A percentile compares a stretch with the other conserved stretches of the same genome.
These are phyloP conservation scores for Fusarium sp. DNA, from an alignment of 2,329 filamentous ascomycete genomes.

Conservation along the genomic window DNA sequence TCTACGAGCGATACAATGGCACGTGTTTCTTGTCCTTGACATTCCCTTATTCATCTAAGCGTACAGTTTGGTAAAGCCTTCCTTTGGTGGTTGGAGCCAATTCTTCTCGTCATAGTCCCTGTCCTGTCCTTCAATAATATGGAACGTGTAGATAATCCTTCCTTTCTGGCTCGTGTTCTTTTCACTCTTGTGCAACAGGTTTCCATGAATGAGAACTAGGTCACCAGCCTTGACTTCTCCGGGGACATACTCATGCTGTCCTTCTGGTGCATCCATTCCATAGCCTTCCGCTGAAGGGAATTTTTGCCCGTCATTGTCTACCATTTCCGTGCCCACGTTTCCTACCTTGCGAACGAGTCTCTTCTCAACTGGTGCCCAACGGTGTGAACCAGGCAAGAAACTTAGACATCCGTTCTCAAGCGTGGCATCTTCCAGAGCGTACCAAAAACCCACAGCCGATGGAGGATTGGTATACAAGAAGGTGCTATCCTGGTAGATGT, in stretches of 20 bases:
- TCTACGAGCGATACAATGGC: conserved; percentile 10
- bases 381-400: conserved; percentile 86
- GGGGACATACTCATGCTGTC: conserved; percentile 71
- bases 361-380: conserved; percentile 75
- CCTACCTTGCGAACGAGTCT: conserved; percentile 78
- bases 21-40: not conserved
- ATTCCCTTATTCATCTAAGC: conserved; percentile 40
- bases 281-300: conserved; percentile 70
- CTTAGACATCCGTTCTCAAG: conserved; percentile 88
- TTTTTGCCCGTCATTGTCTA: conserved; percentile 72
- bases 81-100: conserved; percentile 88
- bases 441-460: conserved; percentile 95
- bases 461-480: conserved; percentile 93
- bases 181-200: conserved; percentile 95
- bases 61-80: conserved; percentile 81
- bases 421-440: conserved; percentile 93
- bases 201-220: conserved; percentile 94
- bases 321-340: conserved; percentile 74
- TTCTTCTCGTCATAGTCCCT: conserved; percentile 86
- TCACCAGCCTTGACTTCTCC: conserved; percentile 92
- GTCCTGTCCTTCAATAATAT: conserved; percentile 87
- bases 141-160: conserved; percentile 96
- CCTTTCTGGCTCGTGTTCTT: conserved; percentile 88
- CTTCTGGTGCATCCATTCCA: conserved; percentile 57
- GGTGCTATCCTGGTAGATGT: conserved; percentile 81